phyloP scores from a whole-genome alignment of 2,329 filamentous ascomycete species.

The Sporothrix humicola region DNA sequence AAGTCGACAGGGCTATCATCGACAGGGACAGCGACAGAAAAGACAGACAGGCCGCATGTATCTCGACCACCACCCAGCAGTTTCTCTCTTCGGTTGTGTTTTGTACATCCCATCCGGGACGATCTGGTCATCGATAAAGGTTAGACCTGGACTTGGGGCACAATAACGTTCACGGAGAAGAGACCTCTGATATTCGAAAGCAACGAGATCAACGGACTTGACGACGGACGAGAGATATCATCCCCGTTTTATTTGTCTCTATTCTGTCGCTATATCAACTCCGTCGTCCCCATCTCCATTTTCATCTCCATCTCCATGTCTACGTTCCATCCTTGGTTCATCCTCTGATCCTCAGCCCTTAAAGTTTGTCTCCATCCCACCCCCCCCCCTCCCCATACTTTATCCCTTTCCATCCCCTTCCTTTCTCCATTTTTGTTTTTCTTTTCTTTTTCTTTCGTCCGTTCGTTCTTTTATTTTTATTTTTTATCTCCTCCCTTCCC shows the following conservation, averaged over 20 bases:
- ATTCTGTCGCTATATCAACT: no score
- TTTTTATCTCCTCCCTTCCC: not conserved
- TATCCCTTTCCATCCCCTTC: not conserved
- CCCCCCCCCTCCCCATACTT: not conserved
- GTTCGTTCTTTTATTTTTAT: not conserved
- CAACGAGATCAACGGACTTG: not conserved
- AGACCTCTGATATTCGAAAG: no score
- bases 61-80: not conserved
- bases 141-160: no score
- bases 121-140: not conserved
- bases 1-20: not conserved
- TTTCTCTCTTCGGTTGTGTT: conserved; percentile 4
- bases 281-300: not conserved
- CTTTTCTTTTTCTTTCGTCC: not conserved
- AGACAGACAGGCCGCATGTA: not conserved
- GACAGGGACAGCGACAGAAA: not conserved
- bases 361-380: conserved; percentile 6
- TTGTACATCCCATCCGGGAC: not conserved
- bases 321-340: not conserved
- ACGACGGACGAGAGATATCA: no score
- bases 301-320: not conserved
- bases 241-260: no score
- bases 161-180: no score
- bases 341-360: not conserved
- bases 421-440: conserved; percentile 11